Conservation (phyloP, 179 eudicot genomes). For the Silene vulgaris region DNA sequence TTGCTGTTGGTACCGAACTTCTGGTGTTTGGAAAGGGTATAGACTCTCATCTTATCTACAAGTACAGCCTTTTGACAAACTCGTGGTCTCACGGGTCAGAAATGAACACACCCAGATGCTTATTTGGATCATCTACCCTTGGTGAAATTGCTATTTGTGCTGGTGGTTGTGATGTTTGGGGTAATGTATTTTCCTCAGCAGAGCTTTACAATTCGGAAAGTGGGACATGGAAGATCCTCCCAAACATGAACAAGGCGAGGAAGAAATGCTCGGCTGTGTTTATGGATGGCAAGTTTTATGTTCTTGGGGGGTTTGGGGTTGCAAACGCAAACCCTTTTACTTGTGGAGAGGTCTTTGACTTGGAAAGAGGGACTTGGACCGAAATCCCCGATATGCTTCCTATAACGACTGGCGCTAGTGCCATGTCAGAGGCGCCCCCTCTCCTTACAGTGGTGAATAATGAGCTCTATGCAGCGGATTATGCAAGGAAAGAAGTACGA, state of each 20-base stretch:
- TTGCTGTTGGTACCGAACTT: conserved; percentile 45
- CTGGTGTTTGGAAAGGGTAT: conserved; percentile 36
- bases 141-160: conserved; percentile 41
- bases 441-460: conserved; percentile 38
- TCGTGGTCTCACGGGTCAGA: conserved; percentile 35
- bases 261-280: conserved; percentile 42
- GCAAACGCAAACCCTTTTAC: conserved; percentile 28
- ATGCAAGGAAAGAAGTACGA: conserved; percentile 29
- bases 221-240: conserved; percentile 34
- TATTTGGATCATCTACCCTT: conserved; percentile 37
- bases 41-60: conserved; percentile 30
- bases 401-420: conserved; percentile 19
- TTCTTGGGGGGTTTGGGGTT: conserved; percentile 37
- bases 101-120: conserved; percentile 42
- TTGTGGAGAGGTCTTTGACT: conserved; percentile 41
- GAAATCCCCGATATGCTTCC: conserved; percentile 42
- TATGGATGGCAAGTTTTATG: conserved; percentile 42
- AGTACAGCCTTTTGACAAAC: conserved; percentile 38
- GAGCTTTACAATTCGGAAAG: conserved; percentile 39
- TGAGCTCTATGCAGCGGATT: conserved; percentile 43
- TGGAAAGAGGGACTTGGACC: conserved; percentile 33
- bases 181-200: conserved; percentile 34
- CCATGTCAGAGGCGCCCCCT: conserved; percentile 38
- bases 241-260: conserved; percentile 39
- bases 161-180: conserved; percentile 38